Evolutionary conservation across 1,284 basidiomycete genomes (phyloP), one percentile per base, ranked within the genome.

Genomic region (Cryptococcus sp.): DNA sequence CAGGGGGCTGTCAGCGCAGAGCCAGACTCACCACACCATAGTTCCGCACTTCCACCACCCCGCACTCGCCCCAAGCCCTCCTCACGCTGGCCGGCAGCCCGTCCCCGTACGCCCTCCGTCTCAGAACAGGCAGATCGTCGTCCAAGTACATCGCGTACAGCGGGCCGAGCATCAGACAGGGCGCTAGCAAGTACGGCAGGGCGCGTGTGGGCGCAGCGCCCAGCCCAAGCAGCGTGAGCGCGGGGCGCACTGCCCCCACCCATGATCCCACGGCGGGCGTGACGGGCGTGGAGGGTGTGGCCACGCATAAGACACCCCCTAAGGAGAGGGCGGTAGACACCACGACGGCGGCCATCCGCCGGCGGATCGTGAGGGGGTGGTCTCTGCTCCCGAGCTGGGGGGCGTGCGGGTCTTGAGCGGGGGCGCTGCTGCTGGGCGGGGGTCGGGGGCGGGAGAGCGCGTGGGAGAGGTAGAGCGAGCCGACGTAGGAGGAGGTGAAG

Each of bases 161-260:
- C 0, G 93, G 91, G 0, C 95, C 95, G 3, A 85, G 72, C 72
- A 89, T 95, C n/a, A 98, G 81, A 2, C 84, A 62, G 0, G 89
- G 88, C 0, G 88, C 87, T 33, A 96, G 79, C 11, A 89, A 71
- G 64, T 86, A 85, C 0, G 89, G 81, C 2, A 80, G 62, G 40
- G 60, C 57, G 48, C 51, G 64, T 37, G 36, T 56, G 50, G 23
- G 37, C 16, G 24, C 42, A 11, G 70, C 50, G 6, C 57, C 50
- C 38, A 75, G 53, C 2, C 73, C 73, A 7, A 73, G 59, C 5
- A 77, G 62, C 7, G 40, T 23, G 12, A 69, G 42, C 1, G 77
- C 70, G 12, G 66, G 59, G 0, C 49, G 51, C 33, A 65, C 55
- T 43, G 60, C 51, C 42, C 52, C 52, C 7, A 15, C 5, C 36